phyloP scores from a whole-genome alignment of 257 asterid genomes.

The Solanum verrucosum region DNA sequence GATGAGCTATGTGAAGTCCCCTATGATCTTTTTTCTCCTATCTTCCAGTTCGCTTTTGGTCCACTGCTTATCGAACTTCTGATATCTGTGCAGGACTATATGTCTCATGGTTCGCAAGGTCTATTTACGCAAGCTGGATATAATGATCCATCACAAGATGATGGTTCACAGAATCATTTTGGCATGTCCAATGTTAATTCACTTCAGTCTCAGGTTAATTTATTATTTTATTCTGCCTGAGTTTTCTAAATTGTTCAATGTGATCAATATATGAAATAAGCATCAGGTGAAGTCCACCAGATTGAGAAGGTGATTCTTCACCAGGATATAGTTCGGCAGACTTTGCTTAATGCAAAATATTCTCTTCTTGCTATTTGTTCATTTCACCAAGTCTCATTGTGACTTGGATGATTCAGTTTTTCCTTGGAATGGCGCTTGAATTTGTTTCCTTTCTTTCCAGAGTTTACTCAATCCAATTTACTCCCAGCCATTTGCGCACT shows the following conservation, averaged over 20 bases:
- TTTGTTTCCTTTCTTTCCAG: conserved; percentile 24
- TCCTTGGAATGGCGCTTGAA: not conserved
- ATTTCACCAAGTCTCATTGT: not conserved
- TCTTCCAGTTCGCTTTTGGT: not conserved
- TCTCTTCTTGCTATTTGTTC: not conserved
- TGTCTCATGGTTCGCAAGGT: conserved; percentile 90
- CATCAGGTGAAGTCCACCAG: not conserved
- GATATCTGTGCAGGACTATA: conserved; percentile 52
- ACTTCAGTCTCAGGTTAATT: conserved; percentile 81
- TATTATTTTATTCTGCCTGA: not conserved
- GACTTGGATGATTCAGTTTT: not conserved
- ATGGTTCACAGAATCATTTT: conserved; percentile 72
- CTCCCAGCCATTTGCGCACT: conserved; percentile 80
- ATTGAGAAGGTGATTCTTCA: not conserved
- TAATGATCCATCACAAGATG: conserved; percentile 81
- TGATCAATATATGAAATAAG: not conserved
- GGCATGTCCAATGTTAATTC: conserved; percentile 50
- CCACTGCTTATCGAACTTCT: not conserved
- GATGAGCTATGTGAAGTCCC: not conserved
- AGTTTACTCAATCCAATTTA: conserved; percentile 64
- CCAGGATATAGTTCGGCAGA: not conserved
- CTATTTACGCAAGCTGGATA: conserved; percentile 84
- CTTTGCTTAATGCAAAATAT: not conserved
- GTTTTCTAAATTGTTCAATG: not conserved
- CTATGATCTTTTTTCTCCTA: not conserved